phyloP scores from a whole-genome alignment of 352 stramenopile genomes.

The Halophytophthora polymorphica region DNA sequence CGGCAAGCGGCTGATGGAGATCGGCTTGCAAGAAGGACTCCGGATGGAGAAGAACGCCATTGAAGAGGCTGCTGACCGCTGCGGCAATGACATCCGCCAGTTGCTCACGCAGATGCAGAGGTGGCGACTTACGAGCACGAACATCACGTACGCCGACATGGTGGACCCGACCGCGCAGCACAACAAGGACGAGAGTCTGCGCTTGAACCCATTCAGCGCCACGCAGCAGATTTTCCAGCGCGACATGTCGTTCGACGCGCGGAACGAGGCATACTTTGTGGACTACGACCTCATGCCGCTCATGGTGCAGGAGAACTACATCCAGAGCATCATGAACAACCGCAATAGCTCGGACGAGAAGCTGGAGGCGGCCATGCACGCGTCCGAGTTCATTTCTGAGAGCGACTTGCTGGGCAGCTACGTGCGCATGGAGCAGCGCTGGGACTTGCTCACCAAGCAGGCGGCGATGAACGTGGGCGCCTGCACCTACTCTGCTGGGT shows the following conservation, averaged over 20 bases:
- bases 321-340: conserved; percentile 82
- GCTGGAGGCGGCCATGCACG: conserved; percentile 80
- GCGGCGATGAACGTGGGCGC: conserved; percentile 90
- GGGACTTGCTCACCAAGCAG: conserved; percentile 92
- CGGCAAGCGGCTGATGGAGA: conserved; percentile 90
- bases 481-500: conserved; percentile 75
- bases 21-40: conserved; percentile 89
- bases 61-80: conserved; percentile 95
- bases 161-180: conserved; percentile 73
- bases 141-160: conserved; percentile 85
- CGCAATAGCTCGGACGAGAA: conserved; percentile 62
- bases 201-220: conserved; percentile 94
- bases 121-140: conserved; percentile 85
- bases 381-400: conserved; percentile 91
- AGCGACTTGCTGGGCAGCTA: conserved; percentile 81
- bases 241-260: conserved; percentile 68
- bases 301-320: conserved; percentile 93
- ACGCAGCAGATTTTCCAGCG: conserved; percentile 91
- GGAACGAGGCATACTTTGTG: conserved; percentile 98
- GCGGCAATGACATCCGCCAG: conserved; percentile 97
- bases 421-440: conserved; percentile 89
- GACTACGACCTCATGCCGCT: conserved; percentile 98
- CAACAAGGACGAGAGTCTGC: conserved; percentile 92
- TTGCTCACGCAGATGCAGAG: conserved; percentile 97
- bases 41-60: conserved; percentile 95